phyloP scores from a whole-genome alignment of 768 basidiomycete genomes.

The Phylloporus rhodoxanthus region DNA sequence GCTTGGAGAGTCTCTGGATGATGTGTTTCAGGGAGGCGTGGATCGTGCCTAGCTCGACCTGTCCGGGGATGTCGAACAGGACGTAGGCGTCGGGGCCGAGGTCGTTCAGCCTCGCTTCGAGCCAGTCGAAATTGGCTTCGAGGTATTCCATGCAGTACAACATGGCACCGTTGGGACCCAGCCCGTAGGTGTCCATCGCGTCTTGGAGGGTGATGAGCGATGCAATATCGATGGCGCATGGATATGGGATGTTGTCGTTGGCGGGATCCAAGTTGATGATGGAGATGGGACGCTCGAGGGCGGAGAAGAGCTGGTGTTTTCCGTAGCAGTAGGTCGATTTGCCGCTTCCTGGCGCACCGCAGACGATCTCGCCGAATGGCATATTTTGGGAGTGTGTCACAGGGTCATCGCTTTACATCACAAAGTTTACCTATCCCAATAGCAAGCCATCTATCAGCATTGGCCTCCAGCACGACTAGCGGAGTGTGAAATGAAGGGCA shows the following conservation, averaged over 20 bases:
- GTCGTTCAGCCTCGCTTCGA: slow-evolving; percentile 60
- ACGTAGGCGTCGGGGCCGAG: slow-evolving; percentile 76
- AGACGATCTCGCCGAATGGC: slow-evolving; percentile 87
- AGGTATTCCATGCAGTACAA: slow-evolving; percentile 96
- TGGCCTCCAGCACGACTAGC: background rate
- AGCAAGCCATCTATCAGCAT: too few species aligned
- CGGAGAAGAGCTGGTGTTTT: slow-evolving; percentile 84
- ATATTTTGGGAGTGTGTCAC: slow-evolving; percentile 31
- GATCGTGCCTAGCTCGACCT: slow-evolving; percentile 96
- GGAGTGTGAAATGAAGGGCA: background rate
- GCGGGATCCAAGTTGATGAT: slow-evolving; percentile 97
- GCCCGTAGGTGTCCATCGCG: slow-evolving; percentile 74
- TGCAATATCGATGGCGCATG: slow-evolving; percentile 81
- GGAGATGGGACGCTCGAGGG: slow-evolving; percentile 78
- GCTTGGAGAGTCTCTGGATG: slow-evolving; percentile 61
- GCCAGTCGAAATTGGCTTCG: slow-evolving; percentile 90
- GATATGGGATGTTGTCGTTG: slow-evolving; percentile 84
- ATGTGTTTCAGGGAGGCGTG: slow-evolving; percentile 85
- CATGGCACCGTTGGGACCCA: slow-evolving; percentile 96
- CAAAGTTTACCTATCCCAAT: too few species aligned
- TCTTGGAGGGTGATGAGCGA: slow-evolving; percentile 82
- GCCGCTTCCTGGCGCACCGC: slow-evolving; percentile 80
- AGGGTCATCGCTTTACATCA: too few species aligned
- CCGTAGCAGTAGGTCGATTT: slow-evolving; percentile 88
- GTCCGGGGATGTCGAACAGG: slow-evolving; percentile 93